phyloP scores from a whole-genome alignment of 75 land plant species.

The Cryptomeria japonica region DNA sequence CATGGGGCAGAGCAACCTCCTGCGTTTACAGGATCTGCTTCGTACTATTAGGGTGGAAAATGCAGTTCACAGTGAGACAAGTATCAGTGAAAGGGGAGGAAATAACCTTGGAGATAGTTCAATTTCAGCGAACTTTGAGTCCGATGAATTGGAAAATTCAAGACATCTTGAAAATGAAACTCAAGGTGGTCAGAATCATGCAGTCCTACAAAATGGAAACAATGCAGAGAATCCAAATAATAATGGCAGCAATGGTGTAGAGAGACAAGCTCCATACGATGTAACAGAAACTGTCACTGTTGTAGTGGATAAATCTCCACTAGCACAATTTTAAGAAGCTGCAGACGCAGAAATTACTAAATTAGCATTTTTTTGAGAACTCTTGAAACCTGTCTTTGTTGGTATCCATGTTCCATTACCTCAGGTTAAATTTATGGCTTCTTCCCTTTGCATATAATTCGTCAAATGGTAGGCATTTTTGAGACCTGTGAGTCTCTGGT shows the following conservation, averaged over 20 bases:
- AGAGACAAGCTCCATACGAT: constrained; percentile 7
- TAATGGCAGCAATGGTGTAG: constrained; percentile 5
- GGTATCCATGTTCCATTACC: not conserved
- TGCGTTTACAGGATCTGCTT: constrained; percentile 63
- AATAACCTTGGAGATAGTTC: not conserved
- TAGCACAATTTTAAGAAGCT: constrained; percentile 13
- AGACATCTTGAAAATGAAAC: constrained; percentile 8
- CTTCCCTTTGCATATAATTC: not conserved
- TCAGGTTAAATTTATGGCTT: not conserved
- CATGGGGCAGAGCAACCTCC: constrained; percentile 57
- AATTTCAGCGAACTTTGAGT: not conserved
- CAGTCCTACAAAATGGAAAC: constrained; percentile 4
- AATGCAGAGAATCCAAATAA: not conserved
- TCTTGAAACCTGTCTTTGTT: not conserved
- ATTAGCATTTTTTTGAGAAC: not conserved
- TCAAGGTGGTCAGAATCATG: not conserved
- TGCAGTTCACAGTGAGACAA: constrained; percentile 11
- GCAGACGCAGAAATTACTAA: not conserved
- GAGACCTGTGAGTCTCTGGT: constrained; percentile 6
- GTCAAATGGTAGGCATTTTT: not conserved
- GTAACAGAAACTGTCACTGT: constrained; percentile 16
- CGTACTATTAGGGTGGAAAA: constrained; percentile 54
- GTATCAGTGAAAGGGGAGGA: constrained; percentile 9
- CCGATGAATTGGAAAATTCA: not conserved
- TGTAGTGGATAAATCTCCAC: constrained; percentile 23